These are phyloP conservation scores for Pichia sp. DNA, from an alignment of 1,139 yeast genomes.

Conservation along the genomic window DNA sequence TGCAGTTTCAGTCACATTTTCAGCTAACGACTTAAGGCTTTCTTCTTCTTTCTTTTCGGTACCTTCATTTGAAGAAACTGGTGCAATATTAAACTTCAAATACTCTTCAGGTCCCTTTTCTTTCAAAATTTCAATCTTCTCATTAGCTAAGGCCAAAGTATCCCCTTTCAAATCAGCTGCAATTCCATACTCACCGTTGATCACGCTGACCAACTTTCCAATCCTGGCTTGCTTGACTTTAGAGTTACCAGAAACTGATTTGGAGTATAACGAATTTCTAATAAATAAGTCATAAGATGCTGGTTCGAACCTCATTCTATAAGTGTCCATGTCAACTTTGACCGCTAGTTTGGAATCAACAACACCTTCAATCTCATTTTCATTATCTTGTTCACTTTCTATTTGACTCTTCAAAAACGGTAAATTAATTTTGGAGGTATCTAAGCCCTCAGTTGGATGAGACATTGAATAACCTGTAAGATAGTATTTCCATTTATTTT, in stretches of 20 bases:
- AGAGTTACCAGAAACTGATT: constrained; percentile 14
- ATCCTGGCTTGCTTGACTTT: constrained; percentile 13
- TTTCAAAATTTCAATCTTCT: constrained; percentile 28
- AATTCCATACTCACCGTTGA: constrained; percentile 32
- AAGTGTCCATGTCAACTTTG: constrained; percentile 72
- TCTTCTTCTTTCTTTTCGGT: constrained; percentile 1
- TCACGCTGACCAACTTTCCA: constrained; percentile 27
- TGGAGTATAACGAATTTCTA: constrained; percentile 41
- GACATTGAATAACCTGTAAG: constrained; percentile 89
- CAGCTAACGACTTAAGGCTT: not conserved
- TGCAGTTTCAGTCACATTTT: no score
- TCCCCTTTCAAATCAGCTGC: constrained; percentile 26
- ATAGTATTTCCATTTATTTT: constrained; percentile 87
- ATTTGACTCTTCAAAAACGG: constrained; percentile 66
- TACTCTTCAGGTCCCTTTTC: constrained; percentile 28
- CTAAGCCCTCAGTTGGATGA: constrained; percentile 94
- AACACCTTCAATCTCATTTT: constrained; percentile 61
- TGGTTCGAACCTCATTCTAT: constrained; percentile 73
- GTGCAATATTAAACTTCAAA: constrained; percentile 15
- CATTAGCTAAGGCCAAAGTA: constrained; percentile 20
- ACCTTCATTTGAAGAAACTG: constrained; percentile 7
- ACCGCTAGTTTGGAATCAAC: constrained; percentile 73
- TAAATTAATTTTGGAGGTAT: constrained; percentile 66
- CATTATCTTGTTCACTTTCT: constrained; percentile 35
- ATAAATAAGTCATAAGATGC: constrained; percentile 80